These are phyloP conservation scores for Themeda triandra DNA, from an alignment of 176 grass and related monocot genomes.

Conservation along the genomic window DNA sequence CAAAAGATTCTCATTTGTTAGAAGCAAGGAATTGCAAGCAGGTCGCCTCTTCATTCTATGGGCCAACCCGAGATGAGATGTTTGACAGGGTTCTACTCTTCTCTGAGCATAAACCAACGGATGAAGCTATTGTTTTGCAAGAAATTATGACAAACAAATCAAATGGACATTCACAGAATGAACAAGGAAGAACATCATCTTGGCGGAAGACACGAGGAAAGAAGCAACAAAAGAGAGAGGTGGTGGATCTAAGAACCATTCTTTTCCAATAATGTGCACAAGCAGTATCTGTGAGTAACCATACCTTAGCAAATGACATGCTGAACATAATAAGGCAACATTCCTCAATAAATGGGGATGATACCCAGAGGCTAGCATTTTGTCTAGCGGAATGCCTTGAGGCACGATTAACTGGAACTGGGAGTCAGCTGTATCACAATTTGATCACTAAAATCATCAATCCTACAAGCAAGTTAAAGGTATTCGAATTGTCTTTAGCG, in stretches of 20 bases:
- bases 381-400: constrained; percentile 56
- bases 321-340: constrained; percentile 47
- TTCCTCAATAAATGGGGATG: constrained; percentile 48
- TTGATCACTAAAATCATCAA: background rate
- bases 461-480: constrained; percentile 25
- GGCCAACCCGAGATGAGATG: constrained; percentile 40
- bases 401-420: constrained; percentile 48
- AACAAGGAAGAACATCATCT: constrained; percentile 2
- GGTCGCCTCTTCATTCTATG: constrained; percentile 30
- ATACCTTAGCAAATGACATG: constrained; percentile 36
- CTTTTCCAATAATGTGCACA: constrained; percentile 62
- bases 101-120: constrained; percentile 22
- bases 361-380: constrained; percentile 55
- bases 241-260: constrained; percentile 47
- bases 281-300: constrained; percentile 48
- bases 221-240: constrained; percentile 38
- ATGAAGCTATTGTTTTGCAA: constrained; percentile 9
- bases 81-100: constrained; percentile 57
- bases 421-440: constrained; percentile 40
- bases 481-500: constrained; percentile 21
- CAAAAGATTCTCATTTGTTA: constrained; percentile 30
- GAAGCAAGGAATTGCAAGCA: constrained; percentile 51
- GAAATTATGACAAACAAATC: constrained; percentile 14
- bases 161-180: background rate
- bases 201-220: constrained; percentile 11